Base-by-base conservation (phyloP, 2,329 filamentous ascomycete species). In the Dissoconium aciculare region DNA sequence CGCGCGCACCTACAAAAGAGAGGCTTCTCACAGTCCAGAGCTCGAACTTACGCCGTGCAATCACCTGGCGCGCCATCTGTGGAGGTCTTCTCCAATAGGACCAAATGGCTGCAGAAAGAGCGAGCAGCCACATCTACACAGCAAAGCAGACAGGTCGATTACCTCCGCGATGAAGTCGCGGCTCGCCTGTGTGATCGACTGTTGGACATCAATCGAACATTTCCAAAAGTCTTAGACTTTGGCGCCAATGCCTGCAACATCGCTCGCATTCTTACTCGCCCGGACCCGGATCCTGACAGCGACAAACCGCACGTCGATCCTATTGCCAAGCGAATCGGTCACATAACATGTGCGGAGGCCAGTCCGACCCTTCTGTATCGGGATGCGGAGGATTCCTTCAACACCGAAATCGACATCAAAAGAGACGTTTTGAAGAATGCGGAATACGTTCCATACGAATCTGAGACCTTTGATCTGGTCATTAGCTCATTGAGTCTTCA, bases 221-320 rank as follows among this genome's bases (percentile, higher is more conserved):
- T 92, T 47, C 71, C 78, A 26, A 68, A 72, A 42, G 83, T 84
- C 14, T 78, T 98, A 37, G 89, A 98, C 55, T 74, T 94, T 17
- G 89, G 89, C 39, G 87, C 89, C 39, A 93, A 95, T 54, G 82
- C 87, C 38, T 94, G 87, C 67, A 92, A 94, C 56, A 74, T 98
- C 38, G 85, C 85, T 12, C 74, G 78, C 39, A 79, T 81, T 34
- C 68, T 95, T 27, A 78, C 77, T 1, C 36, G 38, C 12, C 44
- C 64, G 29, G 63, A 74, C 40, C 66, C 73, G 34, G 73, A 82
- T 50, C 71, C 73, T 1, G 74, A 80, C 48, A 67, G 65, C 5
- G 65, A 68, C 43, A 62, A 59, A 30, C 69, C 74, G 24, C 57
- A 57, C n/a, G 66, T 68, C 14, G 67, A 71, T 14, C 77, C 84